Evolutionary conservation across 202 grass and related monocot genomes (phyloP).

Genomic region (Setaria italica): DNA sequence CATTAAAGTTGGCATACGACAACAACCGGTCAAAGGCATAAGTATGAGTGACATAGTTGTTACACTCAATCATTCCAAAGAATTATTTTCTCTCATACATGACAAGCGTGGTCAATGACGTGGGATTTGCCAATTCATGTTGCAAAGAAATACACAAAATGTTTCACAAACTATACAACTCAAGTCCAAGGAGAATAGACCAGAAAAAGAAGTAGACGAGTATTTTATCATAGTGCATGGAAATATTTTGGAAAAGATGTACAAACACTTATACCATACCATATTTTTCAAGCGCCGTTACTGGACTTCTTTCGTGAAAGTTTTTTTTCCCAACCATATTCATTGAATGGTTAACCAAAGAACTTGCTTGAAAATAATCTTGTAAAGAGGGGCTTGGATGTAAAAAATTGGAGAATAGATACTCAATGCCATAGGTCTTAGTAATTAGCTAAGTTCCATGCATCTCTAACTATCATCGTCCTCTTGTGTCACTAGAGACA

Average conservation of each 20-base stretch:
- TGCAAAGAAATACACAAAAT: neutral
- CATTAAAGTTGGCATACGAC: neutral
- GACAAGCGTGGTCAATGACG: neutral
- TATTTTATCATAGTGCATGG: too few species aligned
- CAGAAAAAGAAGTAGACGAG: too few species aligned
- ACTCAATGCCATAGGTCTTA: neutral
- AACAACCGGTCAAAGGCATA: neutral
- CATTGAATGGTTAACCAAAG: neutral
- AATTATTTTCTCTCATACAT: neutral
- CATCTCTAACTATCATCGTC: neutral
- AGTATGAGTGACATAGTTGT: accelerated
- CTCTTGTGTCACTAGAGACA: neutral
- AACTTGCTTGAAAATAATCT: neutral
- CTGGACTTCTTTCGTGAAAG: neutral
- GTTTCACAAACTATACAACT: too few species aligned
- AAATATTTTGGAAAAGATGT: neutral
- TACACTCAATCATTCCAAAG: neutral
- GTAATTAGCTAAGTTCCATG: neutral
- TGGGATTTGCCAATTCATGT: neutral
- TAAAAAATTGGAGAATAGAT: neutral
- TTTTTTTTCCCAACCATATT: neutral
- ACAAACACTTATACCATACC: neutral
- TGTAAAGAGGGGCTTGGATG: neutral
- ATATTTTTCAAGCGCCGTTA: neutral
- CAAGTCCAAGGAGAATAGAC: too few species aligned